Percentiles rank a stretch among this genome's conserved stretches.
Evolutionary conservation across 768 basidiomycete genomes (phyloP).

Genomic region (Mrakia blollopis): DNA sequence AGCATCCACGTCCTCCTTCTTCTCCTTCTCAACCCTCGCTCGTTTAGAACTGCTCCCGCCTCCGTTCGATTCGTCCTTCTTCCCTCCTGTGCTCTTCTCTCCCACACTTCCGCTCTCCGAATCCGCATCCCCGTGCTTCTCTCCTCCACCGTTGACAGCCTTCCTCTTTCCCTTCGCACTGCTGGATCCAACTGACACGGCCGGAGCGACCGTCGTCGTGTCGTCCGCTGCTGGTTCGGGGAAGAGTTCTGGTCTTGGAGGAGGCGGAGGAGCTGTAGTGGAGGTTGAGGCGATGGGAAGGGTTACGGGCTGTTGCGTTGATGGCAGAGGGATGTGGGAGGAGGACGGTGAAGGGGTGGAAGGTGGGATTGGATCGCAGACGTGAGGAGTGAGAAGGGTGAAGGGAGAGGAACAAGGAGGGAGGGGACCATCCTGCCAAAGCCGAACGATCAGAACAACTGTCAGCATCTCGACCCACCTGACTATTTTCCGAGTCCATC

Average conservation of each 20-base stretch:
- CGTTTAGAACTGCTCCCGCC: constrained; percentile 3
- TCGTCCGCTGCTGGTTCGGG: constrained; percentile 8
- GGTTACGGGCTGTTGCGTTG: background rate
- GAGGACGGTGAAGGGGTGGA: constrained; percentile 17
- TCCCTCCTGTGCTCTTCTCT: background rate
- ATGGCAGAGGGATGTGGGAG: background rate
- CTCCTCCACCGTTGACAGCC: background rate
- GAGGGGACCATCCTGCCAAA: constrained; percentile 12
- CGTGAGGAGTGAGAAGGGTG: constrained; percentile 26
- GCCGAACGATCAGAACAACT: no score
- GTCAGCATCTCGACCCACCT: background rate
- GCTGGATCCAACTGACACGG: background rate
- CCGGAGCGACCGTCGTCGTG: background rate
- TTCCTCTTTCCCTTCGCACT: constrained; percentile 14
- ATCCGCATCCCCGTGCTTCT: constrained; percentile 1
- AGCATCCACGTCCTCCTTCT: constrained; percentile 2
- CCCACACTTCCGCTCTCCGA: background rate
- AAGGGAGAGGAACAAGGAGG: constrained; percentile 29
- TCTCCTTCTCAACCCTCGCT: constrained; percentile 15
- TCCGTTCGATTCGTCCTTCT: constrained; percentile 13
- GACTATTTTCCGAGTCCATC: no score
- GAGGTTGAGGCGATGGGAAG: constrained; percentile 1
- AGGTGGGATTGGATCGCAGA: constrained; percentile 17
- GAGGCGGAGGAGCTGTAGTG: background rate
- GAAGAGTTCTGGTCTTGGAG: constrained; percentile 23